phyloP scores from a whole-genome alignment of 2,329 filamentous ascomycete species.

The Fusarium siculi region DNA sequence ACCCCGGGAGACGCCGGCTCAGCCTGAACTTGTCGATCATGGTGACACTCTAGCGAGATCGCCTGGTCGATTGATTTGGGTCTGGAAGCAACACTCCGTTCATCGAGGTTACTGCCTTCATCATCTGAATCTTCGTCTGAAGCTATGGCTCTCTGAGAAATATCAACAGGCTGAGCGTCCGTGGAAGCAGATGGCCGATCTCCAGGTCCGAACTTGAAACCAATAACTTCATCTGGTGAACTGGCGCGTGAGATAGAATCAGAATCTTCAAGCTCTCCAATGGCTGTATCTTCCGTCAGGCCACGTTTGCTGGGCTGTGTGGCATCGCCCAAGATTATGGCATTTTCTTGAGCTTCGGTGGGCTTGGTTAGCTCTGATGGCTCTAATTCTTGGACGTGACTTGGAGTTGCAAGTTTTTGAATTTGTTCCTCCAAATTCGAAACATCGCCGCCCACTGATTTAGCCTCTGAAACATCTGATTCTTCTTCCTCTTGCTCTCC shows the following conservation, averaged over 20 bases:
- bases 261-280: not conserved
- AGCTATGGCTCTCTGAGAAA: not conserved
- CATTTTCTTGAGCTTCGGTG: not conserved
- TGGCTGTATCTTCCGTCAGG: not conserved
- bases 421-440: conserved; percentile 1
- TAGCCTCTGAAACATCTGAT: not conserved
- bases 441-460: conserved; percentile 3
- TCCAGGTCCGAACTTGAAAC: not conserved
- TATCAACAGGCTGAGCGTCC: not conserved
- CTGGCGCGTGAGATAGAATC: not conserved
- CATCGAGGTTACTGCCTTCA: not conserved
- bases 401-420: not conserved
- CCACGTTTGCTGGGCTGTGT: not conserved
- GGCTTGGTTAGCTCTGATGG: not conserved
- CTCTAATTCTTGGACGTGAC: not conserved
- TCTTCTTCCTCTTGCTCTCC: not conserved
- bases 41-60: not conserved
- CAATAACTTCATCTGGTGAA: conserved; percentile 2
- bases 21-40: not conserved
- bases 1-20: not conserved
- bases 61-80: not conserved
- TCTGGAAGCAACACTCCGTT: not conserved
- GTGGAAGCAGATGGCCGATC: not conserved
- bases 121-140: conserved; percentile 3
- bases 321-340: not conserved